phyloP scores from a whole-genome alignment of 2,329 filamentous ascomycete species.

The Periconia macrospinosa region DNA sequence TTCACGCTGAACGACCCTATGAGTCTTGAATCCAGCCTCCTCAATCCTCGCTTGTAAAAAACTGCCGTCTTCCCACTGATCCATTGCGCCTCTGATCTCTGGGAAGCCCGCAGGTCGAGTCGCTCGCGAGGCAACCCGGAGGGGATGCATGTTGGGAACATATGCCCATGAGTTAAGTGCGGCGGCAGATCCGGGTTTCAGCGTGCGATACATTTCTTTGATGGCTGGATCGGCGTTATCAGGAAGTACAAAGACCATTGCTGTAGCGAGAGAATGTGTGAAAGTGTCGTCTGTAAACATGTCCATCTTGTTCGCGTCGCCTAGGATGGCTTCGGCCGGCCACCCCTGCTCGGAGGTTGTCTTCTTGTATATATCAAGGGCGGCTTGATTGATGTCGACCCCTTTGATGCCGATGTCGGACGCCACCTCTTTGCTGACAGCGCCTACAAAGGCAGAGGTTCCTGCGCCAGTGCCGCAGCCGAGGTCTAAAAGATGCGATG shows the following conservation, averaged over 20 bases:
- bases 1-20: conserved; percentile 5
- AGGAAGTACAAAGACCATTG: conserved; percentile 9
- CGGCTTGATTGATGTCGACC: conserved; percentile 8
- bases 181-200: conserved; percentile 12
- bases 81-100: conserved; percentile 1
- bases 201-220: conserved; percentile 16
- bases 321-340: conserved; percentile 10
- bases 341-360: background rate
- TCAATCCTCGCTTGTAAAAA: conserved; percentile 1
- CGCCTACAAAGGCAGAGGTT: conserved; percentile 5
- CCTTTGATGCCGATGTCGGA: background rate
- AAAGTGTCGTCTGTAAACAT: conserved; percentile 11
- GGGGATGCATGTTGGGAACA: conserved; percentile 9
- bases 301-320: conserved; percentile 3
- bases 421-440: background rate
- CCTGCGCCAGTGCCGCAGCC: conserved; percentile 15
- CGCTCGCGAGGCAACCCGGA: conserved; percentile 3
- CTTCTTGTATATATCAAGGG: conserved; percentile 6
- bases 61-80: conserved; percentile 5
- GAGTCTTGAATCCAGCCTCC: conserved; percentile 8
- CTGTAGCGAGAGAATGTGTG: conserved; percentile 9
- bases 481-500: conserved; percentile 9
- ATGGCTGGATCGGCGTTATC: conserved; percentile 14
- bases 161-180: conserved; percentile 12
- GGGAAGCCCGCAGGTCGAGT: conserved; percentile 9